Evolutionary conservation across 495 filamentous ascomycete genomes (phyloP).

Genomic region (Trypethelium eluteriae): DNA sequence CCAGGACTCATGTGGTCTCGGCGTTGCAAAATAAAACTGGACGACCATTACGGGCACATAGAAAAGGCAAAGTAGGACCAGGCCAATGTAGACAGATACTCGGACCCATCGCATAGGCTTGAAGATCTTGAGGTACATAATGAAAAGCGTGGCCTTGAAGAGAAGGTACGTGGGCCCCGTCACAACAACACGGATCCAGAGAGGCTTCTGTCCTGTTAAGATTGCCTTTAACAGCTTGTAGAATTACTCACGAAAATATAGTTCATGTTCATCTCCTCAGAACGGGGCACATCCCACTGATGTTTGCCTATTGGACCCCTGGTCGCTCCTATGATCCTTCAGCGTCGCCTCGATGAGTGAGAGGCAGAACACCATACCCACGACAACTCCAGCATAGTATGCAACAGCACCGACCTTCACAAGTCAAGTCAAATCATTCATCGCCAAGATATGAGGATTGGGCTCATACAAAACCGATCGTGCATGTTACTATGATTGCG

Average conservation of each 20-base stretch:
- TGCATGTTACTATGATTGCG: not conserved
- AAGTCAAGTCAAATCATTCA: not conserved
- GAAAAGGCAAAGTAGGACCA: not conserved
- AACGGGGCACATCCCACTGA: not conserved
- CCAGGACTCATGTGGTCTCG: not conserved
- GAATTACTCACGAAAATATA: not conserved
- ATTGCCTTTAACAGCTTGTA: not conserved
- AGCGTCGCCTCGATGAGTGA: not conserved
- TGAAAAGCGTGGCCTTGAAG: slow-evolving; percentile 21
- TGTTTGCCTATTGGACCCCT: not conserved
- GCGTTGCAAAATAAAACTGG: not conserved
- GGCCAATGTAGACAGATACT: slow-evolving; percentile 15
- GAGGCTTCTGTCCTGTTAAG: not conserved
- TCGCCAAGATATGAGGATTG: not conserved
- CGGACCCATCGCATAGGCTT: slow-evolving; percentile 18
- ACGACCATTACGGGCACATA: not conserved
- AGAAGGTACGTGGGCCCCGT: slow-evolving; percentile 10
- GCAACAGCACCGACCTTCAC: not conserved
- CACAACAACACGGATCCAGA: not conserved
- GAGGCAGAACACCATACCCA: not conserved
- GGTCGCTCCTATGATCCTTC: not conserved
- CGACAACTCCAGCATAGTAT: not conserved
- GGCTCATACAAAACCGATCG: not conserved
- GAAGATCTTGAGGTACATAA: slow-evolving; percentile 24
- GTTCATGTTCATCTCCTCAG: not conserved